Evolutionary conservation across 208 protist genomes (phyloP).

Genomic region (Acanthamoeba royreba): DNA sequence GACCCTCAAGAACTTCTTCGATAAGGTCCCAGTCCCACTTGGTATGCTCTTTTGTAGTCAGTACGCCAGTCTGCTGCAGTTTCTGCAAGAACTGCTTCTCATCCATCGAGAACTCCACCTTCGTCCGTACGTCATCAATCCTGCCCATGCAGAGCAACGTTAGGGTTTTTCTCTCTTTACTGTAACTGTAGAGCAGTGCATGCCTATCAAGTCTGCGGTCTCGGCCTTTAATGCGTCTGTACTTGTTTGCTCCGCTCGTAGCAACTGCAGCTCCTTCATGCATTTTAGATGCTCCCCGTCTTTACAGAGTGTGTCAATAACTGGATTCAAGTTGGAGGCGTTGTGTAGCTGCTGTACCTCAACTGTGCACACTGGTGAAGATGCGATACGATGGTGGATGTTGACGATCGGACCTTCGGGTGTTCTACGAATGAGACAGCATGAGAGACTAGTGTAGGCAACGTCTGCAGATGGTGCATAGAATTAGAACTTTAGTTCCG

Average conservation of each 20-base stretch:
- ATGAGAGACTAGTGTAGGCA: not conserved
- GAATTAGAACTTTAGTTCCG: not conserved
- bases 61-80: slow-evolving; percentile 50
- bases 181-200: too few relatives aligned
- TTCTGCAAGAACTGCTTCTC: slow-evolving; percentile 52
- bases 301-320: not conserved
- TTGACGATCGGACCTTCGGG: not conserved
- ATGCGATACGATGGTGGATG: not conserved
- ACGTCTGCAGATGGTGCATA: not conserved
- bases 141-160: not conserved
- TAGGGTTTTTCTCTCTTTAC: too few relatives aligned
- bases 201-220: slow-evolving; percentile 47
- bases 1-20: slow-evolving; percentile 53
- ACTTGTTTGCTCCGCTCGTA: slow-evolving; percentile 10
- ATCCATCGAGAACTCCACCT: slow-evolving; percentile 61
- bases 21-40: slow-evolving; percentile 69
- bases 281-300: not conserved
- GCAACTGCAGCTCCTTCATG: not conserved
- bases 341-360: not conserved
- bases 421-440: not conserved
- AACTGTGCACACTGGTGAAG: not conserved
- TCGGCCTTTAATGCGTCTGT: slow-evolving; percentile 46
- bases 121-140: slow-evolving; percentile 52
- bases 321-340: not conserved
- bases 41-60: slow-evolving; percentile 37